Percentiles rank a stretch among this genome's conserved stretches.
Conservation (phyloP, 768 basidiomycete species). For the Gymnopilus dilepis region DNA sequence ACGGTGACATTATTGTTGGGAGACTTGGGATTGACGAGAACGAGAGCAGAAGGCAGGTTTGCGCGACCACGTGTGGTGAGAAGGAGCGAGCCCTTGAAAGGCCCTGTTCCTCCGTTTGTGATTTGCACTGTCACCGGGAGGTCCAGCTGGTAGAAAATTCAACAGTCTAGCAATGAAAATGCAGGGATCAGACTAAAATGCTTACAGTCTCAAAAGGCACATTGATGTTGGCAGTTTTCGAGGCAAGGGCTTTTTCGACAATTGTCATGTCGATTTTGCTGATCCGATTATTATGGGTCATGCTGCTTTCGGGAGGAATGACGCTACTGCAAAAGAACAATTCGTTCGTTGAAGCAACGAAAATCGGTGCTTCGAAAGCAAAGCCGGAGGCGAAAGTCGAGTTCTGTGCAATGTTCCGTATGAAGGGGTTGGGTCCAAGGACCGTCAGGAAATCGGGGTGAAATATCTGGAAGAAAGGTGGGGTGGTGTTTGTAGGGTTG, state of each 20-base stretch:
- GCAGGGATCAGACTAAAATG: not conserved
- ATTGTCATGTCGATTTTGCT: slow-evolving; percentile 64
- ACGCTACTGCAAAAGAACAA: slow-evolving; percentile 74
- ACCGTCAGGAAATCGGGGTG: slow-evolving; percentile 54
- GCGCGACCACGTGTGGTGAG: slow-evolving; percentile 73
- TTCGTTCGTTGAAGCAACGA: slow-evolving; percentile 63
- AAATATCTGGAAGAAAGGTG: slow-evolving; percentile 62
- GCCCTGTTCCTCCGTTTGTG: slow-evolving; percentile 71
- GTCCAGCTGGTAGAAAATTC: slow-evolving; percentile 46
- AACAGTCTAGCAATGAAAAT: not conserved
- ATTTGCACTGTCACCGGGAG: slow-evolving; percentile 64
- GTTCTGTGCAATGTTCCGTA: slow-evolving; percentile 62
- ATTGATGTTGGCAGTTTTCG: slow-evolving; percentile 42
- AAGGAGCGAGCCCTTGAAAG: slow-evolving; percentile 59
- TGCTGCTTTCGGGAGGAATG: slow-evolving; percentile 66
- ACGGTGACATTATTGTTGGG: slow-evolving; percentile 74
- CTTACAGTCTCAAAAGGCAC: slow-evolving; percentile 35
- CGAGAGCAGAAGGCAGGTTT: slow-evolving; percentile 59
- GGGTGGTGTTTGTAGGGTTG: slow-evolving; percentile 56
- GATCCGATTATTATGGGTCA: slow-evolving; percentile 65
- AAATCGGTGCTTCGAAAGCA: slow-evolving; percentile 82
- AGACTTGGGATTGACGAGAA: slow-evolving; percentile 63
- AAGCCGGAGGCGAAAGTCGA: slow-evolving; percentile 58
- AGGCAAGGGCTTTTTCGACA: slow-evolving; percentile 48
- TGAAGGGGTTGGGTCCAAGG: slow-evolving; percentile 58